These are phyloP conservation scores for Aspergillus candidus DNA, from an alignment of 2,329 filamentous ascomycete species.

Conservation along the genomic window DNA sequence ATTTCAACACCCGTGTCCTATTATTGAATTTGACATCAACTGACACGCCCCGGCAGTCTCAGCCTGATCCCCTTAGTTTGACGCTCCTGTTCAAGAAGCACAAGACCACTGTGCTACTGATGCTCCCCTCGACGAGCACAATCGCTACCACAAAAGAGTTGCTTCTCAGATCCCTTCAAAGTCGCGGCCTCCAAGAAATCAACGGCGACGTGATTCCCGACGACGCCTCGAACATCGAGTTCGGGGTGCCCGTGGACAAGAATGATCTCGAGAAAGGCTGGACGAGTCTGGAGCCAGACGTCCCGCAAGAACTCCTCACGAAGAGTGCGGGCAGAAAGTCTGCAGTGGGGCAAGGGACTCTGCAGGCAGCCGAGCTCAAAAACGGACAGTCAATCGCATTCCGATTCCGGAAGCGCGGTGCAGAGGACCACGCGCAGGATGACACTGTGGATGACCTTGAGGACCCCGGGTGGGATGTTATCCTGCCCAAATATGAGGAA, in stretches of 20 bases:
- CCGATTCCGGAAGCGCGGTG: conserved; percentile 24
- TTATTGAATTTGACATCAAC: conserved; percentile 2
- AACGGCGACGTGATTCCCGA: conserved; percentile 34
- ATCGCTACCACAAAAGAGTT: conserved; percentile 54
- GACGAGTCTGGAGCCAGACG: conserved; percentile 36
- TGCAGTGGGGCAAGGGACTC: conserved; percentile 11
- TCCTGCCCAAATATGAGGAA: conserved; percentile 30
- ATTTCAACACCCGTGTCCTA: too few species aligned
- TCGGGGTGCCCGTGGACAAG: conserved; percentile 44
- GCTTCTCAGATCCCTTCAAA: conserved; percentile 52
- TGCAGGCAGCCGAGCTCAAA: conserved; percentile 24
- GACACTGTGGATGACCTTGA: conserved; percentile 24
- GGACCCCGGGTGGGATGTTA: conserved; percentile 33
- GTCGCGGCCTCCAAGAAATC: conserved; percentile 37
- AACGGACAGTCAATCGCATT: conserved; percentile 31
- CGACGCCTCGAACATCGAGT: conserved; percentile 38
- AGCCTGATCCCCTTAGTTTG: conserved; percentile 45
- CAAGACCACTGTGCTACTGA: conserved; percentile 63
- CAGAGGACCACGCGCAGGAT: conserved; percentile 9
- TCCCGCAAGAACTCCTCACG: conserved; percentile 21
- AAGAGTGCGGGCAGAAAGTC: conserved; percentile 25
- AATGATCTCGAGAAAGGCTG: conserved; percentile 48
- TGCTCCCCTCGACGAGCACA: conserved; percentile 53
- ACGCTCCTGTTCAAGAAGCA: conserved; percentile 69
- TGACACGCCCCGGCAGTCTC: conserved; percentile 8